phyloP scores from a whole-genome alignment of 2,329 filamentous ascomycete species.

The Talaromyces pinophilus region DNA sequence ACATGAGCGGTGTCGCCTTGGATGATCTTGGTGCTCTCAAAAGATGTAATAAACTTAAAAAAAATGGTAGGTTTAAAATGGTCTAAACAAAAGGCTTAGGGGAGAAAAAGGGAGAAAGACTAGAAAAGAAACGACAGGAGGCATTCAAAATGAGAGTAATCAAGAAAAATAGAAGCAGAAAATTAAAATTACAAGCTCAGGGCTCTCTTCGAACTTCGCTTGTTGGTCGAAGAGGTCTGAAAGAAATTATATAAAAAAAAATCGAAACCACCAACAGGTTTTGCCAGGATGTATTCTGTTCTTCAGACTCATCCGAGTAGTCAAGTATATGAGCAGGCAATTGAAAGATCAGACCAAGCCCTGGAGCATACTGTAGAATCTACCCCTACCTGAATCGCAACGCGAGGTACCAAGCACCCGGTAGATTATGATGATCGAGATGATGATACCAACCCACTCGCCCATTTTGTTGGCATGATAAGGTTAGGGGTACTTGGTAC shows the following conservation, averaged over 20 bases:
- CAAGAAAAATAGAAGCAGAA: not conserved
- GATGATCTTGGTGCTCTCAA: not conserved
- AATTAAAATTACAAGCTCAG: not conserved
- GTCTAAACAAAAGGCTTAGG: not conserved
- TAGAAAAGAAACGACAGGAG: not conserved
- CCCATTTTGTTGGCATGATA: constrained; percentile 37
- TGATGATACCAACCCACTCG: constrained; percentile 73
- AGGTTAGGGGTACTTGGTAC: no score
- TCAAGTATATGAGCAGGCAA: not conserved
- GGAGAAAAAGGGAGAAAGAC: not conserved
- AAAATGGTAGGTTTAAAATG: not conserved
- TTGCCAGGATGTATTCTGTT: not conserved
- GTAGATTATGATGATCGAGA: constrained; percentile 75
- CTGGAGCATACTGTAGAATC: not conserved
- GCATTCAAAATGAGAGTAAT: not conserved
- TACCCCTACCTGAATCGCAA: constrained; percentile 5
- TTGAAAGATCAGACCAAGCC: not conserved
- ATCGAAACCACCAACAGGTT: not conserved
- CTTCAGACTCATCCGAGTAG: not conserved
- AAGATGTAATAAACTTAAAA: not conserved
- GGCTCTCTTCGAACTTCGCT: not conserved
- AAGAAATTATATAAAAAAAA: not conserved
- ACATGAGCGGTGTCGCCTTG: not conserved
- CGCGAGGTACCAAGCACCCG: constrained; percentile 60
- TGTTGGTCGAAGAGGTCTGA: not conserved